Base-by-base conservation (phyloP, 306 rosid genomes). In the Sophora flavescens region DNA sequence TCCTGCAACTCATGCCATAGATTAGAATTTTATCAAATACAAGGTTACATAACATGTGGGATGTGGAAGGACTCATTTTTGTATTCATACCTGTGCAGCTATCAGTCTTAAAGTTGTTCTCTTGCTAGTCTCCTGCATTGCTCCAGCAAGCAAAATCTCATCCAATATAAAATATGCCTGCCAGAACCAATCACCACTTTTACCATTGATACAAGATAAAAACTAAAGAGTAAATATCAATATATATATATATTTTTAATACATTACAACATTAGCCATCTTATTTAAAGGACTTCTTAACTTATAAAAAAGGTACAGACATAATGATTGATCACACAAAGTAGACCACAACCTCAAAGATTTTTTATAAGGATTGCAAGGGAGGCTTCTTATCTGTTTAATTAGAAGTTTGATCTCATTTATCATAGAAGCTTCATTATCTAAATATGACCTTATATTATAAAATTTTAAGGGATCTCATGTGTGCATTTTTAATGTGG, bases 91-190 rank as follows among this genome's bases (percentile, higher is more conserved):
- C 87, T 93, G 98, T 79, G 98, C 93, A 41, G 87, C 90, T 81
- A 93, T 86, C 72, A 90, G 61, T 75, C 97, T 87, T 1, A 93
- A 86, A 65, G 82, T 78, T 10, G 90, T 82, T 90, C 92, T 93
- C 85, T 91, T 93, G 91, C 98, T 93, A 6, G 98, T 86, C 78
- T 93, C 98, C 59, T 91, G 97, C 79, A 91, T 83, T 11, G 86
- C 91, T 38, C 96, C 98, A 32, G 96, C 98, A 1, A 91, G 89
- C 84, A 93, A 74, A 85, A 91, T 75, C 81, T 93, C 97, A 63
- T 93, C 97, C 86, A 93, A 82, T 68, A 93, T 86, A 72, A 84
- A 93, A 73, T 93, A 88, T 63, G 97, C 97, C 98, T 91, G 72
- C 67, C 60, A 85, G 17, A 60, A 83, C 78, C 15, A 77, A 47